These are phyloP conservation scores for Trichoderma guizhouense DNA, from an alignment of 2,329 filamentous ascomycete genomes.

Conservation along the genomic window DNA sequence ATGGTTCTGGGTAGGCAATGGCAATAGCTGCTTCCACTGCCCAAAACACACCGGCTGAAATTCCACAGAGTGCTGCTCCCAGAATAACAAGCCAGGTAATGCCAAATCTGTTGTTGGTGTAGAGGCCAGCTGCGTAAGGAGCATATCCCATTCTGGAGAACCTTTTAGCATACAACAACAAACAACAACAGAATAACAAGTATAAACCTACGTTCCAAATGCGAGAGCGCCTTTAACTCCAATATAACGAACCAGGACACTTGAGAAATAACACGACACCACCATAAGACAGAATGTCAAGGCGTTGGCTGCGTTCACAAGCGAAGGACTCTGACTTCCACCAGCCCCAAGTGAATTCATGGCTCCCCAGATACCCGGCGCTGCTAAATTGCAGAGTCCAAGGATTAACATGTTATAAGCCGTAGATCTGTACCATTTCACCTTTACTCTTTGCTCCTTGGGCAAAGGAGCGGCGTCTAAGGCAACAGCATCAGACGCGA, in stretches of 20 bases:
- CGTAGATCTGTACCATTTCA: conserved; percentile 68
- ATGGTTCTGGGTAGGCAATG: conserved; percentile 67
- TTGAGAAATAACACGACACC: conserved; percentile 64
- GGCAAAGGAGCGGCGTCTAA: conserved; percentile 16
- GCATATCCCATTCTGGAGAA: conserved; percentile 56
- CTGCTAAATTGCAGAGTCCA: conserved; percentile 66
- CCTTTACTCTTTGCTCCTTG: conserved; percentile 35
- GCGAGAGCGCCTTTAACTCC: conserved; percentile 69
- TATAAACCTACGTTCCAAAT: conserved; percentile 57
- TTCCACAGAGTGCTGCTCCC: conserved; percentile 65
- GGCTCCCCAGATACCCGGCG: conserved; percentile 68
- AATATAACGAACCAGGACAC: conserved; percentile 61
- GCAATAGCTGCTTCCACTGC: conserved; percentile 72
- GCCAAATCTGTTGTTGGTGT: conserved; percentile 68
- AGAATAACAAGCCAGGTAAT: conserved; percentile 66
- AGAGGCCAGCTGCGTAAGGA: conserved; percentile 67
- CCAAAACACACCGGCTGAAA: conserved; percentile 73
- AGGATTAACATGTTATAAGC: conserved; percentile 71
- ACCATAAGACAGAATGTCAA: conserved; percentile 73
- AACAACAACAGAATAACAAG: not conserved
- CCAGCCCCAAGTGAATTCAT: conserved; percentile 73
- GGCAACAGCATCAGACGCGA: not conserved
- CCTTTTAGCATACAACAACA: not conserved
- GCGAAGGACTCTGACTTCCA: conserved; percentile 59
- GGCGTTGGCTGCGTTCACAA: conserved; percentile 69